phyloP scores from a whole-genome alignment of 768 basidiomycete genomes.

The Royoungia palumana region DNA sequence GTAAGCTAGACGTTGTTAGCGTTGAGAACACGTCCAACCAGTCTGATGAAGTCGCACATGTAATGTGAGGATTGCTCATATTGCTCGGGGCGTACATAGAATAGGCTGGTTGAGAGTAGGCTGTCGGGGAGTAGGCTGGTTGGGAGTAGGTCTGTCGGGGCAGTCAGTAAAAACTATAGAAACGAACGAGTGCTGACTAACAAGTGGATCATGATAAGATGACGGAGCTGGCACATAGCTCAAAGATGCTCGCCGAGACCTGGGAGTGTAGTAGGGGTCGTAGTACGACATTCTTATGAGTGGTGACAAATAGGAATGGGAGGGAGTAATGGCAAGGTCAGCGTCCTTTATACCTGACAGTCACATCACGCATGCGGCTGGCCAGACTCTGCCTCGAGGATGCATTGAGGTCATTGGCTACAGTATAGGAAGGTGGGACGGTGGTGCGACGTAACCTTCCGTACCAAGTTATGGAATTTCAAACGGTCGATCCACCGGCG shows the following conservation, averaged over 20 bases:
- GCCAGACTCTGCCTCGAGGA: slow-evolving; percentile 29
- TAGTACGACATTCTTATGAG: slow-evolving; percentile 41
- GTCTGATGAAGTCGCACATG: slow-evolving; percentile 33
- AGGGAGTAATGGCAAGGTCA: background rate
- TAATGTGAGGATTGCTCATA: slow-evolving; percentile 40
- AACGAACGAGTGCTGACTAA: slow-evolving; percentile 22
- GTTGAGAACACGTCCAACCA: slow-evolving; percentile 1
- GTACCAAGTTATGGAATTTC: slow-evolving; percentile 20
- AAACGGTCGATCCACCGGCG: slow-evolving; percentile 17
- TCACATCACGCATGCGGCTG: slow-evolving; percentile 16
- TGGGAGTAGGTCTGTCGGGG: slow-evolving; percentile 36
- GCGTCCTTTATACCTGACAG: slow-evolving; percentile 24
- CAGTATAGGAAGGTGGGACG: slow-evolving; percentile 13
- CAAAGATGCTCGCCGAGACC: slow-evolving; percentile 33
- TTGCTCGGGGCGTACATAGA: slow-evolving; percentile 42
- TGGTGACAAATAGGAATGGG: slow-evolving; percentile 9
- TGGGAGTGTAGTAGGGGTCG: slow-evolving; percentile 36
- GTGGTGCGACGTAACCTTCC: slow-evolving; percentile 10
- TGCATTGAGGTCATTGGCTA: slow-evolving; percentile 19
- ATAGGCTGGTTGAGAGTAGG: slow-evolving; percentile 48
- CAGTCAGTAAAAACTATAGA: slow-evolving; percentile 4
- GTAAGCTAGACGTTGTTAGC: slow-evolving; percentile 38
- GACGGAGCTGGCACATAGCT: slow-evolving; percentile 33
- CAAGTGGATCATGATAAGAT: slow-evolving; percentile 44
- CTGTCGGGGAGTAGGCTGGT: slow-evolving; percentile 40